Percentiles rank a stretch among this genome's conserved stretches.
Conservation (phyloP, 768 basidiomycete genomes). For the Amanita subjunquillea region DNA sequence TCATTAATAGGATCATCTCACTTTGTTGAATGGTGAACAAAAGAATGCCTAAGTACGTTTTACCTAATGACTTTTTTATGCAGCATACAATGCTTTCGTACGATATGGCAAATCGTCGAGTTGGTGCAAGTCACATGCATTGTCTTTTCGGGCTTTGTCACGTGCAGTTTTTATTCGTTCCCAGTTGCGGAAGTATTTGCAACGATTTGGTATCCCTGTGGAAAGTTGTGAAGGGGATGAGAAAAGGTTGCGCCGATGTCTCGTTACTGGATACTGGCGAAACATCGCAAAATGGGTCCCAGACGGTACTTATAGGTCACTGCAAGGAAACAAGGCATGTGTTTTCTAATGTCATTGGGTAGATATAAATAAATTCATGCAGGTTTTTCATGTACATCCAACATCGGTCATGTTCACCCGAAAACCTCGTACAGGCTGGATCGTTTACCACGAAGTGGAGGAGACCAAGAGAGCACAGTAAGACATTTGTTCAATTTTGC, state of each 20-base stretch:
- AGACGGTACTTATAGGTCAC: constrained; percentile 88
- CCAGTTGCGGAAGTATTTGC: constrained; percentile 94
- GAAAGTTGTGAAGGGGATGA: constrained; percentile 89
- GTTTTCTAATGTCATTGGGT: constrained; percentile 20
- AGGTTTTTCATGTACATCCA: constrained; percentile 88
- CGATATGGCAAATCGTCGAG: constrained; percentile 74
- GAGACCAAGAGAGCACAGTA: constrained; percentile 94
- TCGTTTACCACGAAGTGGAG: constrained; percentile 91
- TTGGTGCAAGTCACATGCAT: constrained; percentile 89
- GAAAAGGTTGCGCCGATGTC: constrained; percentile 71
- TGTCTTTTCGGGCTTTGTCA: constrained; percentile 92
- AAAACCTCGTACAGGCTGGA: constrained; percentile 86
- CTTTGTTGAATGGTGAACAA: constrained; percentile 73
- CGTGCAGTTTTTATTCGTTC: constrained; percentile 88
- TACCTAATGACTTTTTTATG: background rate
- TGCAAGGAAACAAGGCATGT: constrained; percentile 68
- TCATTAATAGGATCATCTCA: constrained; percentile 77
- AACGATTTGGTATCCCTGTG: constrained; percentile 72
- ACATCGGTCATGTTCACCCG: constrained; percentile 91
- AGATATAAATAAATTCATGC: constrained; percentile 8
- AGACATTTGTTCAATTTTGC: constrained; percentile 15
- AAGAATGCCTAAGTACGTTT: background rate
- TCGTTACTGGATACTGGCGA: constrained; percentile 89
- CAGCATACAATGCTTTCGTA: constrained; percentile 90
- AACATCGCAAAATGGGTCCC: constrained; percentile 87